A percentile compares a stretch with the other conserved stretches of the same genome.
Evolutionary conservation across 768 basidiomycete genomes (phyloP).

Genomic region (Rhodotorula taiwanensis): DNA sequence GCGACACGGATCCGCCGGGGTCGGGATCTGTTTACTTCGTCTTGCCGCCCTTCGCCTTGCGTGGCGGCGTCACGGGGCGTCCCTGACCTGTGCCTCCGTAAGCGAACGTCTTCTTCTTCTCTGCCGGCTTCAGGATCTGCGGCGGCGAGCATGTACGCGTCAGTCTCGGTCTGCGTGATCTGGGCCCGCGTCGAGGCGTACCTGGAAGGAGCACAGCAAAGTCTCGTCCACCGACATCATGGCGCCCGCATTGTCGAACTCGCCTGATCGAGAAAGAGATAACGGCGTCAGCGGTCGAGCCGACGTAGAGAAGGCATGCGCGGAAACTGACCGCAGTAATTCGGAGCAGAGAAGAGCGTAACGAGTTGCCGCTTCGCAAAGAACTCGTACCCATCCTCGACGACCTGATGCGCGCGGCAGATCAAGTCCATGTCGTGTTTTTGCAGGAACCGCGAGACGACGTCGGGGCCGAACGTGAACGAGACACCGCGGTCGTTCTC

Average conservation of each 20-base stretch:
- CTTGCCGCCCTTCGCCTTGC: constrained; percentile 90
- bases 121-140: constrained; percentile 95
- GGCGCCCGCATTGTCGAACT: constrained; percentile 98
- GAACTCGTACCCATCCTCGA: constrained; percentile 98
- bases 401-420: constrained; percentile 97
- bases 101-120: constrained; percentile 81
- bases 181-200: constrained; percentile 44
- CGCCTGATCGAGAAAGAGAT: no score
- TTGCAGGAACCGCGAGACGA: constrained; percentile 94
- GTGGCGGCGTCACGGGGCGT: constrained; percentile 85
- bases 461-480: constrained; percentile 97
- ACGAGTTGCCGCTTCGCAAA: constrained; percentile 96
- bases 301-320: no score
- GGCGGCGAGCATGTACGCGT: not conserved
- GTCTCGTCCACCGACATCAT: constrained; percentile 99
- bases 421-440: constrained; percentile 99
- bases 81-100: constrained; percentile 68
- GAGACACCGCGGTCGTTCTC: constrained; percentile 99
- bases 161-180: not conserved
- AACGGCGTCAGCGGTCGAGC: no score
- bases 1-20: constrained; percentile 18
- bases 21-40: constrained; percentile 51
- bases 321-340: constrained; percentile 38
- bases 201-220: constrained; percentile 94
- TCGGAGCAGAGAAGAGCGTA: constrained; percentile 89